Base-by-base conservation (phyloP, 1,139 yeast species). In the Scheffersomyces cryptocercus region DNA sequence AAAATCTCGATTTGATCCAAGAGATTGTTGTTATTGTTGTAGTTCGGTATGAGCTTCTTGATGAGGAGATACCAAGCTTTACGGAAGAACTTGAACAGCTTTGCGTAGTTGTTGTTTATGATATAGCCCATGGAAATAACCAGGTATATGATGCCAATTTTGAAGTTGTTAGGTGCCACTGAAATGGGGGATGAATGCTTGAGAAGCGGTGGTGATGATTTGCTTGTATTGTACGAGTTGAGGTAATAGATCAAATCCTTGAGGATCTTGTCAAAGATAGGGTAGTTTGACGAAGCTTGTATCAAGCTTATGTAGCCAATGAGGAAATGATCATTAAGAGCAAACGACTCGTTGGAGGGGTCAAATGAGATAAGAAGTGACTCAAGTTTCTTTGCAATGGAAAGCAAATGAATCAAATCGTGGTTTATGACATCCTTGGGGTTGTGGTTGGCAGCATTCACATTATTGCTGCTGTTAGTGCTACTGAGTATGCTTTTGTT, bases 21-120 rank as follows among this genome's bases (percentile, higher is more conserved):
- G 16, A 65, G 53, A 45, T 65, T 65, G 37, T 52, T 53, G 38
- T 50, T 52, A 34, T 49, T 44, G 47, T 55, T 55, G 54, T 73
- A 73, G 48, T 70, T 73, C 24, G 77, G 76, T 16, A 76, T 72
- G 37, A 70, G 58, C 38, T 70, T 69, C 37, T 70, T 65, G 35
- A 75, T 73, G 32, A 77, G 60, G 14, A 75, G 59, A 40, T 67
- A 65, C 81, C 81, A 76, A 33, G 73, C 59, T 46, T 65, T 74
- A 45, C 64, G 70, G 49, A 73, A 71, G 47, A 61, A 65, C 38
- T 43, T 38, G 6, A 68, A 58, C 4, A 71, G 64, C 40, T 67
- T 68, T 11, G 44, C 37, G 35, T 49, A 44, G 35, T 49, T 47
- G 11, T 40, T 42, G 37, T 50, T 50, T 37, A 47, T 36, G 26